phyloP scores from a whole-genome alignment of 2,329 filamentous ascomycete species.

The Acephala macrosclerotiorum region DNA sequence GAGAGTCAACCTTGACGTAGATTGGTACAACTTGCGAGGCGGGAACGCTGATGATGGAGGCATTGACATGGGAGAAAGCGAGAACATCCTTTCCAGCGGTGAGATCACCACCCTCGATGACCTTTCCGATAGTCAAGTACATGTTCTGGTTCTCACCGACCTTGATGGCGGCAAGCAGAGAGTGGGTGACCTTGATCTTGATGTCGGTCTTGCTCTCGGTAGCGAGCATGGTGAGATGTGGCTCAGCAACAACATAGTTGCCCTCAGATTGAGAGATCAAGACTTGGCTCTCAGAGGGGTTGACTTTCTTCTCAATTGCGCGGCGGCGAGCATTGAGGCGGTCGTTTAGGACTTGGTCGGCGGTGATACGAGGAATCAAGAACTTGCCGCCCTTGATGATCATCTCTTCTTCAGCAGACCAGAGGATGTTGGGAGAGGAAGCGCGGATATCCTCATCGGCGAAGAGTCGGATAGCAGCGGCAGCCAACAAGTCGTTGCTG shows the following conservation, averaged over 20 bases:
- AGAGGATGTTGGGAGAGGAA: slow-evolving; percentile 22
- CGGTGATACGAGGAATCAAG: slow-evolving; percentile 22
- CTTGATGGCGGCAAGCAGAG: slow-evolving; percentile 17
- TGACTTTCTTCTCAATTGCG: slow-evolving; percentile 21
- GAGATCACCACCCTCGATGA: slow-evolving; percentile 18
- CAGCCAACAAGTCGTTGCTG: slow-evolving; percentile 23
- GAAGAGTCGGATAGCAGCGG: slow-evolving; percentile 19
- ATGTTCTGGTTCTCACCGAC: slow-evolving; percentile 22
- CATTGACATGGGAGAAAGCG: slow-evolving; percentile 21
- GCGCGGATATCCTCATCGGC: slow-evolving; percentile 22
- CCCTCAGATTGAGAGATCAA: slow-evolving; percentile 14
- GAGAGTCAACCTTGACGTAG: slow-evolving; percentile 27
- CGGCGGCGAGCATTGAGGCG: slow-evolving; percentile 21
- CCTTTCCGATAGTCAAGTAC: slow-evolving; percentile 24
- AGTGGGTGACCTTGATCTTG: slow-evolving; percentile 24
- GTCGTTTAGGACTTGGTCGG: slow-evolving; percentile 19
- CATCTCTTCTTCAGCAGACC: slow-evolving; percentile 21
- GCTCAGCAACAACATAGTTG: slow-evolving; percentile 17
- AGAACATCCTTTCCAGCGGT: slow-evolving; percentile 22
- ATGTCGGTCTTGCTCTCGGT: slow-evolving; percentile 14
- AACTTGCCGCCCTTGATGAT: slow-evolving; percentile 21
- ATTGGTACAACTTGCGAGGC: slow-evolving; percentile 21
- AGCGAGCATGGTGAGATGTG: slow-evolving; percentile 15
- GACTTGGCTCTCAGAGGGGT: slow-evolving; percentile 17
- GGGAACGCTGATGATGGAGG: slow-evolving; percentile 19